These are phyloP conservation scores for Pterocarpus macrocarpus DNA, from an alignment of 306 rosid species.

Conservation along the genomic window DNA sequence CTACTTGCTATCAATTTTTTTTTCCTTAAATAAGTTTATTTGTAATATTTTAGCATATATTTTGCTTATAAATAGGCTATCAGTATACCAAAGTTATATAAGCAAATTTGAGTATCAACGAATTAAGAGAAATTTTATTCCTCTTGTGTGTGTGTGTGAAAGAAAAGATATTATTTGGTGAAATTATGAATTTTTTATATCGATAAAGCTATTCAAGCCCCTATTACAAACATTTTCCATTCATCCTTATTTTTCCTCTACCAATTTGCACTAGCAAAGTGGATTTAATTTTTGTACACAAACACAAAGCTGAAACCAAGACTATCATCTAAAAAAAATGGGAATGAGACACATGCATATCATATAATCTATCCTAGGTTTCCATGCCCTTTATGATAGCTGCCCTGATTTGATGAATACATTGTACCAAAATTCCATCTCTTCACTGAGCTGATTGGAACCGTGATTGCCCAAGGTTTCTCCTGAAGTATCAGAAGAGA, in stretches of 20 bases:
- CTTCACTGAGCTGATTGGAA: conserved; percentile 53
- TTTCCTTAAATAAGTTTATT: too few relatives aligned
- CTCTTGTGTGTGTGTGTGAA: too few relatives aligned
- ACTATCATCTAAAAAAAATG: not conserved
- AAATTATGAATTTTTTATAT: too few relatives aligned
- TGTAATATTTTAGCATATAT: too few relatives aligned
- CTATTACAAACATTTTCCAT: not conserved
- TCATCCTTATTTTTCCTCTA: not conserved
- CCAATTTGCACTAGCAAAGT: conserved; percentile 6
- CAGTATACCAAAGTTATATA: too few relatives aligned
- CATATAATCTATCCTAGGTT: conserved; percentile 22
- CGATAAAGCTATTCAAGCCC: not conserved
- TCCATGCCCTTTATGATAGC: conserved; percentile 30
- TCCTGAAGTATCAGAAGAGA: conserved; percentile 40
- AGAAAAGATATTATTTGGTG: too few relatives aligned
- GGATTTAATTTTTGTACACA: conserved; percentile 40
- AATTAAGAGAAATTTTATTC: too few relatives aligned
- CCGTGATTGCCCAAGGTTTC: conserved; percentile 39
- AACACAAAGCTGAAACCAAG: conserved; percentile 37
- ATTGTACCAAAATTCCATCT: conserved; percentile 68
- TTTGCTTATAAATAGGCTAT: too few relatives aligned
- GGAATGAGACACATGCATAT: not conserved
- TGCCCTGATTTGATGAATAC: conserved; percentile 55
- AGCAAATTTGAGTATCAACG: too few relatives aligned
- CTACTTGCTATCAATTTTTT: too few relatives aligned